Conservation (phyloP, 305 asterid species). For the Solanum hybrid region DNA sequence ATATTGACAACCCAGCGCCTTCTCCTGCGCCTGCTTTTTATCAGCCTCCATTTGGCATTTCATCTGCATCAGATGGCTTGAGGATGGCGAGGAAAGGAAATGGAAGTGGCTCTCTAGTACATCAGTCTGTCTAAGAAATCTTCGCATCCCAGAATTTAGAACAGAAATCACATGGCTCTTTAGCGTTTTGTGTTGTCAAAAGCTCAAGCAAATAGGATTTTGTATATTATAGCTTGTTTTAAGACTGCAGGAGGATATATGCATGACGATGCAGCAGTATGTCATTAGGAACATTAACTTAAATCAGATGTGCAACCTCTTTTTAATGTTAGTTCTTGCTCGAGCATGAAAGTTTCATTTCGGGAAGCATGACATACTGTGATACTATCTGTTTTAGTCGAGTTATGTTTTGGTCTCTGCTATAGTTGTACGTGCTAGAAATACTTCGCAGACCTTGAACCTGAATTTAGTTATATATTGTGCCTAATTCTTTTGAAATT, state of each 20-base stretch:
- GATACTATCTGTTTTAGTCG: neutral
- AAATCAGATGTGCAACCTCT: neutral
- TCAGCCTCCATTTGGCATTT: constrained; percentile 2
- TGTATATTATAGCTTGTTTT: neutral
- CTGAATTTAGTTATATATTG: neutral
- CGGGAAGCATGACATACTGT: neutral
- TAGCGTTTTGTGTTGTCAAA: neutral
- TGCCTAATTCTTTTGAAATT: neutral
- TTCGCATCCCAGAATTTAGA: neutral
- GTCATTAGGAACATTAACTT: neutral
- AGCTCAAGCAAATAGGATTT: neutral
- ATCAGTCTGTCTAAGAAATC: constrained; percentile 1
- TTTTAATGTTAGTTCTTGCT: neutral
- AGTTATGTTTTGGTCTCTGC: neutral
- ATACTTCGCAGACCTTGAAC: neutral
- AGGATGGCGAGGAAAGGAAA: constrained; percentile 19
- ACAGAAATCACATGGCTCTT: neutral
- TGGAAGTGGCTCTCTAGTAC: constrained; percentile 19
- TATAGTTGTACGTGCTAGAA: neutral
- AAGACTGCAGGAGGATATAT: neutral
- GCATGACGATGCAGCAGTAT: neutral
- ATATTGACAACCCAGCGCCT: constrained; percentile 10
- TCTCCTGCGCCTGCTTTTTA: neutral
- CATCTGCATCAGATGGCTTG: constrained; percentile 7
- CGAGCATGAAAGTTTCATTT: neutral